Evolutionary conservation across 768 basidiomycete genomes (phyloP).

Genomic region (Phlebiopsis gigantea): DNA sequence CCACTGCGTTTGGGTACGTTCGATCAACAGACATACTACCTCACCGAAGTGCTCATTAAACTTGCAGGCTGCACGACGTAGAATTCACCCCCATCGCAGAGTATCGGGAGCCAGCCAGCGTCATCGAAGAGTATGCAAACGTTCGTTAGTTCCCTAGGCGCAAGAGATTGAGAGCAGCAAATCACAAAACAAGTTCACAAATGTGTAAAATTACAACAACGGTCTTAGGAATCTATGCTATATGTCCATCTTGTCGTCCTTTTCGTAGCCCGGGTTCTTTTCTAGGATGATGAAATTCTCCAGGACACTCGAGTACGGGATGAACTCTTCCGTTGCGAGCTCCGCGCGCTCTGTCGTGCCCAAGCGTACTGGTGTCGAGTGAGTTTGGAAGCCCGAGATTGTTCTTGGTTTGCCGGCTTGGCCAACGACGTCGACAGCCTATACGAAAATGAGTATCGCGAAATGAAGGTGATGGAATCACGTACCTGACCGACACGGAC

Average conservation of each 20-base stretch:
- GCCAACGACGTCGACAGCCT: conserved; percentile 96
- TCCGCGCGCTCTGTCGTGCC: conserved; percentile 94
- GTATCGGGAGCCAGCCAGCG: conserved; percentile 13
- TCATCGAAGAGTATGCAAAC: conserved; percentile 9
- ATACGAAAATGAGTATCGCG: conserved; percentile 7
- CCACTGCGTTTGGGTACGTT: conserved; percentile 45
- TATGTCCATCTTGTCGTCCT: conserved; percentile 80
- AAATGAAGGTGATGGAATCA: not conserved
- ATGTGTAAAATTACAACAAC: conserved; percentile 3
- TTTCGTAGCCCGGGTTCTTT: conserved; percentile 90
- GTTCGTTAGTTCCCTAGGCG: not conserved
- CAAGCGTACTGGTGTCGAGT: conserved; percentile 92
- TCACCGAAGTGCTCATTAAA: not conserved
- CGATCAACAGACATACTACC: not conserved
- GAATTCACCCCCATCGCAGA: conserved; percentile 14
- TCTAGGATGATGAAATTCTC: conserved; percentile 90
- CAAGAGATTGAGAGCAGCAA: not conserved
- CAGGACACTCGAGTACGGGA: conserved; percentile 83
- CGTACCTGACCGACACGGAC: conserved; percentile 90
- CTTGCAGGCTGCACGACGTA: conserved; percentile 9
- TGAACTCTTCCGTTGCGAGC: conserved; percentile 94
- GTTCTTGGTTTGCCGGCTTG: conserved; percentile 96
- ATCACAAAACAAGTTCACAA: not conserved
- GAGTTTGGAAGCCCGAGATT: conserved; percentile 98
- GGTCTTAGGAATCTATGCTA: conserved; percentile 28